These are phyloP conservation scores for Neoscytalidium dimidiatum DNA, from an alignment of 2,329 filamentous ascomycete species.

Conservation along the genomic window DNA sequence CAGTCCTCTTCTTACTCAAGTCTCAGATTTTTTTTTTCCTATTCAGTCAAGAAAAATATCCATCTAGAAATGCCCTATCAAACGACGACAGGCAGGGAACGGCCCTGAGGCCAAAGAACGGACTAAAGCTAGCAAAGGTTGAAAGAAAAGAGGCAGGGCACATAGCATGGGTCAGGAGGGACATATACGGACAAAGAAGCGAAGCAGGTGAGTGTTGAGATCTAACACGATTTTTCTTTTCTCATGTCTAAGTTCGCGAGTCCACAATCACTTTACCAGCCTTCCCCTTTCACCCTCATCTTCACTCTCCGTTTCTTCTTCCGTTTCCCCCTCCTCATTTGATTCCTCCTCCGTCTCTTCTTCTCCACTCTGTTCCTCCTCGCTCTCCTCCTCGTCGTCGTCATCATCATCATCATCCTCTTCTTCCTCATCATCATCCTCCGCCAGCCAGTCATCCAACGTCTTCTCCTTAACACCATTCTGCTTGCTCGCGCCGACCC, in stretches of 20 bases:
- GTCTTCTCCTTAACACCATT: slow-evolving; percentile 72
- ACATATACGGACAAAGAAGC: too few species aligned
- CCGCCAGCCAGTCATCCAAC: slow-evolving; percentile 89
- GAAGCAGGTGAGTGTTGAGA: not conserved
- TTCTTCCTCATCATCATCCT: slow-evolving; percentile 63
- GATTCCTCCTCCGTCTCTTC: slow-evolving; percentile 53
- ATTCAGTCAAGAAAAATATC: too few species aligned
- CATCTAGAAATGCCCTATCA: too few species aligned
- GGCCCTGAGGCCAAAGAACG: too few species aligned
- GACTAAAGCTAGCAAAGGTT: too few species aligned
- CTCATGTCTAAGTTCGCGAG: not conserved
- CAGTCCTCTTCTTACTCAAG: too few species aligned
- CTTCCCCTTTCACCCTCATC: slow-evolving; percentile 37
- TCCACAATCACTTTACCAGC: slow-evolving; percentile 33
- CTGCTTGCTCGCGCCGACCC: slow-evolving; percentile 44
- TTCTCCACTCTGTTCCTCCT: slow-evolving; percentile 41
- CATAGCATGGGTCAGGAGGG: too few species aligned
- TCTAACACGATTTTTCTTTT: not conserved
- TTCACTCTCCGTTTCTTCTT: slow-evolving; percentile 54
- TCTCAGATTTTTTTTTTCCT: too few species aligned
- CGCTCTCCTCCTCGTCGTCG: slow-evolving; percentile 46
- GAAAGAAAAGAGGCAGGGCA: too few species aligned
- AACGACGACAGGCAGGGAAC: too few species aligned
- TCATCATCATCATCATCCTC: slow-evolving; percentile 56
- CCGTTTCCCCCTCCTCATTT: slow-evolving; percentile 55